These are phyloP conservation scores for Mycena vulgaris DNA, from an alignment of 768 basidiomycete species.

Conservation along the genomic window DNA sequence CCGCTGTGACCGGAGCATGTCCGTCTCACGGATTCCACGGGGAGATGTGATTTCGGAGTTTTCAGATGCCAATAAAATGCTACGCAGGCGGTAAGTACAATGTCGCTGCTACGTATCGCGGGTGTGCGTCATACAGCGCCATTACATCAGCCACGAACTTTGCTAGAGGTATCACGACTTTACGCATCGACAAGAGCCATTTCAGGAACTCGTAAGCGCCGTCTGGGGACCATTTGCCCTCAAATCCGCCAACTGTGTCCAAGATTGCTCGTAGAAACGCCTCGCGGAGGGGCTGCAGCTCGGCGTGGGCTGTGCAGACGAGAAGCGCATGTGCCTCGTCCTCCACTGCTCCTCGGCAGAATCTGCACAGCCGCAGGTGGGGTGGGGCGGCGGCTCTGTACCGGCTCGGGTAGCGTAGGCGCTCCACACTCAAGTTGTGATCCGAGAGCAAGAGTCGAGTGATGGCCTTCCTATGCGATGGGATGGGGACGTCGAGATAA, in stretches of 20 bases:
- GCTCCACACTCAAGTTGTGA: constrained; percentile 14
- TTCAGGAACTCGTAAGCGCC: neutral
- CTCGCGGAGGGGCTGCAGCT: no score
- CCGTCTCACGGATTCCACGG: neutral
- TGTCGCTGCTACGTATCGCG: neutral
- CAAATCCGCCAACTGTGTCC: no score
- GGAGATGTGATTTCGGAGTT: no score
- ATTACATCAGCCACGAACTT: constrained; percentile 12
- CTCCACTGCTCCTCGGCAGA: neutral
- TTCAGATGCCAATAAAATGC: neutral
- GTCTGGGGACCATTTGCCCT: neutral
- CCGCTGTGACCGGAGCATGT: neutral
- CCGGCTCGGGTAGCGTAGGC: neutral
- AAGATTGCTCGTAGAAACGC: no score
- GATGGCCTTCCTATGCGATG: constrained; percentile 2
- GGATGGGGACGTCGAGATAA: constrained; percentile 16
- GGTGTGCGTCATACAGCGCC: constrained; percentile 8
- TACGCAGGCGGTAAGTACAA: neutral
- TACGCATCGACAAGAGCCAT: neutral
- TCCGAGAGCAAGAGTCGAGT: neutral
- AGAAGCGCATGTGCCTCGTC: no score
- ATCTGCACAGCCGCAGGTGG: neutral
- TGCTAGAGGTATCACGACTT: neutral
- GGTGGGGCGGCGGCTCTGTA: neutral
- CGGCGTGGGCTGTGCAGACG: no score